Conservation (phyloP, 768 basidiomycete genomes). For the Lactarius trivialis region DNA sequence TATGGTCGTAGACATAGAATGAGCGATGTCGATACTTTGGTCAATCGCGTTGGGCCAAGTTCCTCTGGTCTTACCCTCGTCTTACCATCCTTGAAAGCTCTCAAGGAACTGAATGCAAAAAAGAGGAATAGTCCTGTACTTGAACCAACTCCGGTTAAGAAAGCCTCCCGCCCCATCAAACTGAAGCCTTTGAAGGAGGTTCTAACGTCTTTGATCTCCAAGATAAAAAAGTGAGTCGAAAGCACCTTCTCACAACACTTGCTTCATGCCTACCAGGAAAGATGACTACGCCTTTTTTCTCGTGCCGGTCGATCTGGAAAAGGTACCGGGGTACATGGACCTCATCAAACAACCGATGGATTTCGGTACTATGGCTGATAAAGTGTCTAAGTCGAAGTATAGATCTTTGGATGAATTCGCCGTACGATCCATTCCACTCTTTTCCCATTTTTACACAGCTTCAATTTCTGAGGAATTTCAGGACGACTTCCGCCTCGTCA, state of each 20-base stretch:
- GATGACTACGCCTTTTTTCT: conserved; percentile 85
- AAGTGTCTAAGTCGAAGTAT: conserved; percentile 72
- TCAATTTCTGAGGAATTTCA: not conserved
- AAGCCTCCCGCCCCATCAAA: conserved; percentile 52
- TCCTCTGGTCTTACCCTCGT: conserved; percentile 55
- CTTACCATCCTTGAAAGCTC: conserved; percentile 56
- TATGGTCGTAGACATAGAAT: not conserved
- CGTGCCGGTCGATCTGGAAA: conserved; percentile 51
- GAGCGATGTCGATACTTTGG: not conserved
- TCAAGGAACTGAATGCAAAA: conserved; percentile 49
- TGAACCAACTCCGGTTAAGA: conserved; percentile 27
- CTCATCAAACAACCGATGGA: conserved; percentile 87
- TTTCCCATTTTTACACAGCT: not conserved
- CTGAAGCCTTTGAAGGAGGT: conserved; percentile 78
- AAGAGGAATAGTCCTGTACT: conserved; percentile 36
- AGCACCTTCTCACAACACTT: not conserved
- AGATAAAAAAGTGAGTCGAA: conserved; percentile 61
- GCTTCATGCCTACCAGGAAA: conserved; percentile 43
- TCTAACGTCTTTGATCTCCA: conserved; percentile 53
- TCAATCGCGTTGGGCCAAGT: conserved; percentile 10
- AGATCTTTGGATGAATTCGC: conserved; percentile 74
- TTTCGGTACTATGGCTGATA: conserved; percentile 75
- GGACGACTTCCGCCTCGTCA: conserved; percentile 63
- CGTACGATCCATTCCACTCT: conserved; percentile 39
- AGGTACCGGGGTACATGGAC: conserved; percentile 58